phyloP scores from a whole-genome alignment of 257 asterid genomes.

The Henckelia pumila region DNA sequence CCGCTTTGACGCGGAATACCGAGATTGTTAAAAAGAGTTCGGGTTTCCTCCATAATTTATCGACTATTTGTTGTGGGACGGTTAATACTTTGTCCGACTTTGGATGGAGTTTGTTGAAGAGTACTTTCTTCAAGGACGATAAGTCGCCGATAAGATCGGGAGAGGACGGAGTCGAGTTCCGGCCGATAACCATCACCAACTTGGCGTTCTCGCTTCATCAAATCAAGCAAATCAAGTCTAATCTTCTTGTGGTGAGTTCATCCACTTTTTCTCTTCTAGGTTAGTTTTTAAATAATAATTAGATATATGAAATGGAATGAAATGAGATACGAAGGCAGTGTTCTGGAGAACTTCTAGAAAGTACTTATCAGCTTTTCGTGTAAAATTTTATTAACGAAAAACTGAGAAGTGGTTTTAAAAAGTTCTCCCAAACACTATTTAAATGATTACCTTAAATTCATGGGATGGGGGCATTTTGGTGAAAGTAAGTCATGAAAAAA shows the following conservation, averaged over 20 bases:
- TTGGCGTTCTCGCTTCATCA: conserved; percentile 45
- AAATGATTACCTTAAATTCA: too few relatives aligned
- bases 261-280: background rate
- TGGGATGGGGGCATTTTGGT: too few relatives aligned
- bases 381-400: too few relatives aligned
- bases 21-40: background rate
- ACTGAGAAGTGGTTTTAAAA: too few relatives aligned
- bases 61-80: conserved; percentile 13
- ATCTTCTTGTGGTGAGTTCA: conserved; percentile 44
- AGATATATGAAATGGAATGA: too few relatives aligned
- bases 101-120: conserved; percentile 61
- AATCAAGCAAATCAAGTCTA: conserved; percentile 52
- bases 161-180: conserved; percentile 54
- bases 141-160: conserved; percentile 62
- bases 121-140: conserved; percentile 47
- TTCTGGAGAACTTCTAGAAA: too few relatives aligned
- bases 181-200: conserved; percentile 40
- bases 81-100: conserved; percentile 46
- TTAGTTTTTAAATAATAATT: too few relatives aligned
- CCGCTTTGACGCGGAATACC: conserved; percentile 25
- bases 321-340: too few relatives aligned
- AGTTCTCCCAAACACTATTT: too few relatives aligned
- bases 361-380: too few relatives aligned
- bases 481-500: too few relatives aligned
- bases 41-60: conserved; percentile 10